phyloP scores from a whole-genome alignment of 257 asterid species.

The Penstemon eatonii region DNA sequence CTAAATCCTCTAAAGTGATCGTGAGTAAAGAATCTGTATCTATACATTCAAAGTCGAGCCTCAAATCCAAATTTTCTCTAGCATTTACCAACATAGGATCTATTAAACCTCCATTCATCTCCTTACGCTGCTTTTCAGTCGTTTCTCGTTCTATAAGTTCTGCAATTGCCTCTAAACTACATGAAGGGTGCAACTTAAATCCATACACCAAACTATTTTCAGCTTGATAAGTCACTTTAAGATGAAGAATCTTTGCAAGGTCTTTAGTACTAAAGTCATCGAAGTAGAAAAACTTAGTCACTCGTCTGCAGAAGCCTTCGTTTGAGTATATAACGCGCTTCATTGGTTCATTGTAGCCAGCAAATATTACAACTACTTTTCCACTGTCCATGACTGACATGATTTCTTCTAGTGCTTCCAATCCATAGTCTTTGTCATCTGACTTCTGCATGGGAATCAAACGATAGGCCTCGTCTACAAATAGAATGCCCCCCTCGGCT shows the following conservation, averaged over 20 bases:
- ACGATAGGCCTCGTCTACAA: constrained; percentile 63
- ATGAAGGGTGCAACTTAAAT: constrained; percentile 68
- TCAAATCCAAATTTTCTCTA: constrained; percentile 52
- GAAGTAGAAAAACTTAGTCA: constrained; percentile 81
- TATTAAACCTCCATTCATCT: constrained; percentile 89
- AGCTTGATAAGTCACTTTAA: constrained; percentile 59
- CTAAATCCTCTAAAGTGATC: constrained; percentile 69
- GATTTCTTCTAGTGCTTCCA: constrained; percentile 68
- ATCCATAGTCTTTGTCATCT: constrained; percentile 51
- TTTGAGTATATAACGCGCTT: constrained; percentile 80
- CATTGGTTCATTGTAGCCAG: constrained; percentile 97
- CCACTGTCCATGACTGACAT: constrained; percentile 97
- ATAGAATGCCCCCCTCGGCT: constrained; percentile 67
- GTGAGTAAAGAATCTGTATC: constrained; percentile 67
- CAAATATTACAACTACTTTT: constrained; percentile 83
- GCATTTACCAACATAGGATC: constrained; percentile 61
- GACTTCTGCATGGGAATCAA: constrained; percentile 57
- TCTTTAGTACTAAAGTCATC: constrained; percentile 71
- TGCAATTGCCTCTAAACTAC: constrained; percentile 62
- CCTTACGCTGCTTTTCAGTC: constrained; percentile 69
- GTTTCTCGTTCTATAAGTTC: constrained; percentile 55
- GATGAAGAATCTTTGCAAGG: constrained; percentile 71
- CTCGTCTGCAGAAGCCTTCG: constrained; percentile 91
- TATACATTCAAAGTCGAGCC: constrained; percentile 56
- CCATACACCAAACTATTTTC: constrained; percentile 62